Percentiles rank a stretch among this genome's conserved stretches.
These are phyloP conservation scores for Trichoderma gracile DNA, from an alignment of 2,329 filamentous ascomycete species.

Conservation along the genomic window DNA sequence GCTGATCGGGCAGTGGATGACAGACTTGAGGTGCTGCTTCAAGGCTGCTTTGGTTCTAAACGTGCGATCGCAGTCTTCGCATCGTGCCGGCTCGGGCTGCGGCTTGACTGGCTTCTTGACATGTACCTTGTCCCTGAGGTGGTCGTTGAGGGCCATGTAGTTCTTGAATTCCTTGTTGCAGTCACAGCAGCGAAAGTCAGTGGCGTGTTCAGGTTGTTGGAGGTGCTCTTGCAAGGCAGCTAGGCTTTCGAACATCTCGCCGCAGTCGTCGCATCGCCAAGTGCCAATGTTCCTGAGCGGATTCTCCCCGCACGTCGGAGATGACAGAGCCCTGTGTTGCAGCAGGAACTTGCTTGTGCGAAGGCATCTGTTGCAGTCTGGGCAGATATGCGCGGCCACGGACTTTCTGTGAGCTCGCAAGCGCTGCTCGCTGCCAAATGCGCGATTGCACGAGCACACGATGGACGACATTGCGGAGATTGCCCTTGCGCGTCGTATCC, in stretches of 20 bases:
- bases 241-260: neutral
- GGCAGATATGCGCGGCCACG: neutral
- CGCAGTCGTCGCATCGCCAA: constrained; percentile 1
- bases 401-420: neutral
- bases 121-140: constrained; percentile 4
- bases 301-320: neutral
- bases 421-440: neutral
- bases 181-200: constrained; percentile 23
- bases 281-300: neutral
- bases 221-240: neutral
- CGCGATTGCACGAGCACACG: constrained; percentile 2
- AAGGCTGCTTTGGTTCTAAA: neutral
- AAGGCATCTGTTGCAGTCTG: constrained; percentile 5
- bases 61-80: constrained; percentile 3
- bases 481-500: neutral
- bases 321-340: neutral
- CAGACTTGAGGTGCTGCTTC: constrained; percentile 11
- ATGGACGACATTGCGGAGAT: neutral
- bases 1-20: constrained; percentile 25
- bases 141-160: neutral
- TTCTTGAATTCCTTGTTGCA: constrained; percentile 13
- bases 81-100: neutral
- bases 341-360: neutral
- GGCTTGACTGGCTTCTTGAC: neutral
- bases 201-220: neutral